Conservation (phyloP, 2,329 filamentous ascomycete species). For the Gremmenia infestans region DNA sequence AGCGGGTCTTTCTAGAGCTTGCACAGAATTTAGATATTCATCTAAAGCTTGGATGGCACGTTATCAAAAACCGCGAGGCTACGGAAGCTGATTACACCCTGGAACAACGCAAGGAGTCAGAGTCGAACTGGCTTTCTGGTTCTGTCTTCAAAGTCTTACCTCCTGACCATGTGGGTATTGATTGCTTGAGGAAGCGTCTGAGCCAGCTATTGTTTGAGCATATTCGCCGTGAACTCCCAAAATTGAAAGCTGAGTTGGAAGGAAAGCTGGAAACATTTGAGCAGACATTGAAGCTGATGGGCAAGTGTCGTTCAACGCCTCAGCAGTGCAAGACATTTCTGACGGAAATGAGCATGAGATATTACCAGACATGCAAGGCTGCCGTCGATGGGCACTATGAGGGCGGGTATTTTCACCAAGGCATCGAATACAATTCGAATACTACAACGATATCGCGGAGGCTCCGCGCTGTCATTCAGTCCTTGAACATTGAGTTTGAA, state of each 20-base stretch:
- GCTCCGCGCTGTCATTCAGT: conserved; percentile 30
- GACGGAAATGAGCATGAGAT: conserved; percentile 26
- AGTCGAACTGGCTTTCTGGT: conserved; percentile 21
- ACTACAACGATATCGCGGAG: conserved; percentile 17
- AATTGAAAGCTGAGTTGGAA: conserved; percentile 22
- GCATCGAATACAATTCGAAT: conserved; percentile 11
- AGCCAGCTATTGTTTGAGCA: conserved; percentile 29
- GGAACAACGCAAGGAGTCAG: conserved; percentile 18
- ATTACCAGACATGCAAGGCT: conserved; percentile 28
- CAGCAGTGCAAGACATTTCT: conserved; percentile 25
- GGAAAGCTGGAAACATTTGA: conserved; percentile 1
- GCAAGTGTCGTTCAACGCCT: conserved; percentile 12
- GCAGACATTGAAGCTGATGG: conserved; percentile 9
- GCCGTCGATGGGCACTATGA: conserved; percentile 33
- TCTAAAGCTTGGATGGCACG: conserved; percentile 45
- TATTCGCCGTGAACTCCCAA: conserved; percentile 29
- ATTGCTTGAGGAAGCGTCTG: conserved; percentile 20
- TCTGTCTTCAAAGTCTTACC: conserved; percentile 27
- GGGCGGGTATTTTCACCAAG: conserved; percentile 24
- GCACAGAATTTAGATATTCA: conserved; percentile 31
- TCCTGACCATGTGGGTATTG: conserved; percentile 23
- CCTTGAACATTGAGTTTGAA: conserved; percentile 27
- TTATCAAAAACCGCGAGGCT: conserved; percentile 40
- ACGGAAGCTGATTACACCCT: conserved; percentile 33
- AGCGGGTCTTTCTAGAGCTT: conserved; percentile 28